These are phyloP conservation scores for Argentina anserina DNA, from an alignment of 306 rosid genomes.

Conservation along the genomic window DNA sequence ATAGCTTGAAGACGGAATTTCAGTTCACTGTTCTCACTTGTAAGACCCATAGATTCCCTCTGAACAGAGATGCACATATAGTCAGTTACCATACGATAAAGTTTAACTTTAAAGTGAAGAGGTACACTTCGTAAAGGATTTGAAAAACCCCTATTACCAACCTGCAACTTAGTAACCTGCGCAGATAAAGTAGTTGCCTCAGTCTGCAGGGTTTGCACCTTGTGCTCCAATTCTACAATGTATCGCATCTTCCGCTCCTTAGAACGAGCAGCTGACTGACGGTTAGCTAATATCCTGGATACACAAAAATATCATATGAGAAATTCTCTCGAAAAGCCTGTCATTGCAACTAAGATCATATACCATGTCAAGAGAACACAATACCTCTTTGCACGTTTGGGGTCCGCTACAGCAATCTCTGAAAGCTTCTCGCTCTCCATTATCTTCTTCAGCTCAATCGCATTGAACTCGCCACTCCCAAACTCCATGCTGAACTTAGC, in stretches of 20 bases:
- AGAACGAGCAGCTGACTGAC: conserved; percentile 90
- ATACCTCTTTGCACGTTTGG: conserved; percentile 86
- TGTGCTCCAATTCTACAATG: conserved; percentile 80
- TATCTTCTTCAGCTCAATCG: conserved; percentile 64
- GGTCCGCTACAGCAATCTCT: conserved; percentile 76
- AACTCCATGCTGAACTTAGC: conserved; percentile 47
- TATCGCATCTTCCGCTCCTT: conserved; percentile 71
- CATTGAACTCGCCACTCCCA: conserved; percentile 61
- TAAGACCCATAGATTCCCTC: conserved; percentile 56
- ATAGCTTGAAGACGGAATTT: conserved; percentile 82
- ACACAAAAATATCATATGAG: conserved; percentile 16
- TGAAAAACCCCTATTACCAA: conserved; percentile 23
- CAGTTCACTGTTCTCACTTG: conserved; percentile 68
- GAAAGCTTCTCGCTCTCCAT: conserved; percentile 71
- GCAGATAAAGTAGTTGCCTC: conserved; percentile 79
- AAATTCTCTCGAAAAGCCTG: background rate
- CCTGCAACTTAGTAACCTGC: conserved; percentile 70
- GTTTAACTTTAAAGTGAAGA: background rate
- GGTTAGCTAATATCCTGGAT: conserved; percentile 84
- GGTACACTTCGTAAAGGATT: background rate
- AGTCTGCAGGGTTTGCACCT: conserved; percentile 87
- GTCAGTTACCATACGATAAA: conserved; percentile 1
- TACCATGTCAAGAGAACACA: background rate
- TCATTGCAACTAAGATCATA: background rate
- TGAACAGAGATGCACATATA: conserved; percentile 21